These are phyloP conservation scores for Paramarasmius palmivorus DNA, from an alignment of 1,284 basidiomycete genomes.

Conservation along the genomic window DNA sequence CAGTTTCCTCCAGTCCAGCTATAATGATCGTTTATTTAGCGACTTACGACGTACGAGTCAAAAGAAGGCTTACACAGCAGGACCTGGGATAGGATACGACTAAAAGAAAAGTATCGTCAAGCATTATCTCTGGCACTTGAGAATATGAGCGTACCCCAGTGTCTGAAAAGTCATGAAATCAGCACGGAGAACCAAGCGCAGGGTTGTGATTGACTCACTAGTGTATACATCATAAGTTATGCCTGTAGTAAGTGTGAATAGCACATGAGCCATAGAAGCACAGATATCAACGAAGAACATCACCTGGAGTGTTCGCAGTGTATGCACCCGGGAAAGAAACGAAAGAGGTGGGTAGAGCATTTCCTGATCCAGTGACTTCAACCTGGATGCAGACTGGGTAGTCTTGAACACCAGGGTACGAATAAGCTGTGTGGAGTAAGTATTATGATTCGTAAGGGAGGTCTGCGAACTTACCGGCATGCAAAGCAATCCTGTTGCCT, in stretches of 20 bases:
- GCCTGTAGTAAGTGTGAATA: neutral
- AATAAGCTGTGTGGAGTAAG: conserved; percentile 23
- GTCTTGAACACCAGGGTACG: conserved; percentile 41
- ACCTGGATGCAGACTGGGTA: conserved; percentile 55
- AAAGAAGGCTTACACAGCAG: conserved; percentile 1
- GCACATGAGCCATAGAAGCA: neutral
- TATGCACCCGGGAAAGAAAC: conserved; percentile 58
- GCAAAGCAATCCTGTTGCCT: conserved; percentile 37
- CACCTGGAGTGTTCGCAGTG: conserved; percentile 43
- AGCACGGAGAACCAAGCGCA: neutral
- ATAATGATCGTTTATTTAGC: neutral
- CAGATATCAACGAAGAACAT: conserved; percentile 6
- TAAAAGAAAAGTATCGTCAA: neutral
- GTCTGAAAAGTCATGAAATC: neutral
- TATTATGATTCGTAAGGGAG: neutral
- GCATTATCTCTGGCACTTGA: neutral
- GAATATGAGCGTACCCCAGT: neutral
- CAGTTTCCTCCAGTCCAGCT: conserved; percentile 5
- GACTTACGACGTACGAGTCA: neutral
- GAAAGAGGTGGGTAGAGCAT: conserved; percentile 44
- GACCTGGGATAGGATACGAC: neutral
- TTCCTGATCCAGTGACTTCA: conserved; percentile 50
- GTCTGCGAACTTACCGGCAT: conserved; percentile 27
- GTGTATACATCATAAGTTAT: neutral
- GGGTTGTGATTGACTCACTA: neutral